Evolutionary conservation across 1,284 basidiomycete species (phyloP).

Genomic region (Jaminaea rosea): DNA sequence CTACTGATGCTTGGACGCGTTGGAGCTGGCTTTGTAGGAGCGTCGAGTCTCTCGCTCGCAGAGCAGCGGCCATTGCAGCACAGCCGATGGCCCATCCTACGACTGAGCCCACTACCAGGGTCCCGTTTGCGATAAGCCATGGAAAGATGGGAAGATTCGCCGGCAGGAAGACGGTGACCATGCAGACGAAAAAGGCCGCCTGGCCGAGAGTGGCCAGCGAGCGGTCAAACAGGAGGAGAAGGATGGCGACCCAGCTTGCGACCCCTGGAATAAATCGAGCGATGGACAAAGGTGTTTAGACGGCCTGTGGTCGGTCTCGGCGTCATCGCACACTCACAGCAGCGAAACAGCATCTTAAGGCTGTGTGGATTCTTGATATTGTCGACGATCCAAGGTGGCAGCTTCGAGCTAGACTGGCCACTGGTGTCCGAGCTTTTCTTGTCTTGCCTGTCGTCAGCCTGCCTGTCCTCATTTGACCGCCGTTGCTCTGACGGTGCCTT

Average conservation of each 20-base stretch:
- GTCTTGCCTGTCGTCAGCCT: not conserved
- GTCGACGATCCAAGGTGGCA: constrained; percentile 20
- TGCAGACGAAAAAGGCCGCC: constrained; percentile 39
- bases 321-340: constrained; percentile 7
- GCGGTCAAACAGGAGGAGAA: constrained; percentile 33
- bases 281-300: not conserved
- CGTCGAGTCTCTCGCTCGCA: constrained; percentile 55
- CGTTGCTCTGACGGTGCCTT: no score
- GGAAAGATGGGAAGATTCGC: constrained; percentile 34
- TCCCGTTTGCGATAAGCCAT: constrained; percentile 50
- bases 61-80: constrained; percentile 62
- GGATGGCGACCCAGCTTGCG: constrained; percentile 30
- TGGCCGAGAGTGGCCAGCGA: constrained; percentile 34
- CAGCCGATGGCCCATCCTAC: constrained; percentile 68
- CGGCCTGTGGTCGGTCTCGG: not conserved
- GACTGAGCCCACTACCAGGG: constrained; percentile 56
- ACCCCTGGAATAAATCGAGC: constrained; percentile 36
- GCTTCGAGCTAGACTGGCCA: no score
- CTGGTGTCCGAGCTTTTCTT: constrained; percentile 1
- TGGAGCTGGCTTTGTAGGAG: constrained; percentile 54
- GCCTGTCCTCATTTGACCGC: no score
- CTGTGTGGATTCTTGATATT: constrained; percentile 21
- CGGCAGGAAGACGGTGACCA: constrained; percentile 38
- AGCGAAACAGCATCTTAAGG: constrained; percentile 15
- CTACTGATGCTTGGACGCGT: constrained; percentile 46